Base-by-base conservation (phyloP, 2,329 filamentous ascomycete species). In the Alternaria sp. region DNA sequence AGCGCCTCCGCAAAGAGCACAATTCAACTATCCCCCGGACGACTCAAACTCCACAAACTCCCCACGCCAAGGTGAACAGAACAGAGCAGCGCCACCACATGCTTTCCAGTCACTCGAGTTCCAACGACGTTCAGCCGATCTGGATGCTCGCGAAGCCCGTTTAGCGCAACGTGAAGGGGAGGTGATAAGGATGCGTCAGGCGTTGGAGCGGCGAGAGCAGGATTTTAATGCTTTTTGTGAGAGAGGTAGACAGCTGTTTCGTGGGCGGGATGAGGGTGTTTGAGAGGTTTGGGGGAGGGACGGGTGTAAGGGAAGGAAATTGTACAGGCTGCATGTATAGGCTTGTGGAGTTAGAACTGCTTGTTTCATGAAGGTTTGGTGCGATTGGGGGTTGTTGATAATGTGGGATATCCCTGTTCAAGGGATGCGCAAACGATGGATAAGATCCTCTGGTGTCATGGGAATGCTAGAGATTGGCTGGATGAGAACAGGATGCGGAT, bases 281-380 rank as follows among this genome's bases (percentile, higher is more conserved):
- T 37, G 33, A 37, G 33, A n/a, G 30, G 1, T 7, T 1, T 4
- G 15, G 33, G 33, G 33, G 1, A 5, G 0, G 1, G 33, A 10
- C 0, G 15, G 33, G 3, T n/a, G 1, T n/a, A 15, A 1, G 33
- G 5, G 33, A 2, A n/a, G 1, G 33, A 3, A 0, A 8, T 37
- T 37, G 33, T n/a, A 9, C 7, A 5, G 33, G 5, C 0, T 37
- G 33, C 0, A 0, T 9, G n/a, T n/a, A 9, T 37, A 2, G 7
- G 15, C 15, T 37, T 4, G 2, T 9, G 15, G 3, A 2, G 15
- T 37, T 9, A 10, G 8, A 9, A 0, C 0, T 37, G 33, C 4
- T 37, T 37, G 33, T 2, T 37, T 9, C 15, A 37, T n/a, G 15
- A 10, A n/a, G 15, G 0, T n/a, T n/a, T 9, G 4, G 33, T n/a